Evolutionary conservation across 345 rosid species (phyloP).

Genomic region (Eucalyptus tenuipes): DNA sequence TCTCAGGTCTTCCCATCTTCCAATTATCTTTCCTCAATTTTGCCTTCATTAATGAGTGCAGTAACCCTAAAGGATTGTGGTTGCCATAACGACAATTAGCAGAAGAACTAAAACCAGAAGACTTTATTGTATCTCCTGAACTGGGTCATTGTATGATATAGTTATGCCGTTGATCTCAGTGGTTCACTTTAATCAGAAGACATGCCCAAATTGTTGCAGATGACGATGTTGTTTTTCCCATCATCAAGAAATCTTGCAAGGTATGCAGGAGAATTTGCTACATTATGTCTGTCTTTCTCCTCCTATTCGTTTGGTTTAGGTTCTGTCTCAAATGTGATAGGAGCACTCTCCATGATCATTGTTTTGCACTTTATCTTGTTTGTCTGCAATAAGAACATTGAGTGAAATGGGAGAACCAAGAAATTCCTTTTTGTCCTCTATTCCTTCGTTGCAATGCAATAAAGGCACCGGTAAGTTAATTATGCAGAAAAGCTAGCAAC

Average conservation of each 20-base stretch:
- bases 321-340: background rate
- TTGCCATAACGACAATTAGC: background rate
- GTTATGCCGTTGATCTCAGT: background rate
- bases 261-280: background rate
- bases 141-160: background rate
- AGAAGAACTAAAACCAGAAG: background rate
- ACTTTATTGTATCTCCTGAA: background rate
- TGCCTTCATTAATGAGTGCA: background rate
- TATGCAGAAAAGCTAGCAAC: background rate
- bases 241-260: slow-evolving; percentile 11
- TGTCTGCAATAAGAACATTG: background rate
- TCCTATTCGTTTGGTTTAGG: background rate
- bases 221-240: background rate
- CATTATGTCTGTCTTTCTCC: background rate
- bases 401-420: background rate
- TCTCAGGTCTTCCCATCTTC: slow-evolving; percentile 6
- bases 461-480: background rate
- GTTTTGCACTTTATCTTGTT: background rate
- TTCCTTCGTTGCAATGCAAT: background rate
- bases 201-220: slow-evolving; percentile 6
- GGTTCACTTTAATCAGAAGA: slow-evolving; percentile 9
- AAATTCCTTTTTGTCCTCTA: background rate
- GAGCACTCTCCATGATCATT: background rate
- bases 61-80: background rate
- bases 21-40: background rate